Evolutionary conservation across 257 asterid species (phyloP).

Genomic region (Craterostigma plantagineum): DNA sequence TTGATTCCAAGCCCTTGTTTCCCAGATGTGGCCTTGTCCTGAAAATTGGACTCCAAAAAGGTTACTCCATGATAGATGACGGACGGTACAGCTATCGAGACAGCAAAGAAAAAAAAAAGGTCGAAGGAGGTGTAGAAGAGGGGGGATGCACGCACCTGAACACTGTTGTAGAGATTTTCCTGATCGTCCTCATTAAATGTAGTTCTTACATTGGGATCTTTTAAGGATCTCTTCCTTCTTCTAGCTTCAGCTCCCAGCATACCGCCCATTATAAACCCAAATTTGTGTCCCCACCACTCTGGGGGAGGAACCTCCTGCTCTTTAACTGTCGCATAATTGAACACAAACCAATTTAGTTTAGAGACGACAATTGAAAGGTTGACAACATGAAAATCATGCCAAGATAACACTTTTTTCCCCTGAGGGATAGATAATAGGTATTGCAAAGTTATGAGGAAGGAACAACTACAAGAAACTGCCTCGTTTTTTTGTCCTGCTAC

Average conservation of each 20-base stretch:
- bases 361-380: no score
- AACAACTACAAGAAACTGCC: no score
- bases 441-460: no score
- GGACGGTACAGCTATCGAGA: background rate
- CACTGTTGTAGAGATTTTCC: constrained; percentile 85
- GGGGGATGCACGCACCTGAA: constrained; percentile 43
- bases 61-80: background rate
- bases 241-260: constrained; percentile 71
- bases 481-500: no score
- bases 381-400: no score
- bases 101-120: background rate
- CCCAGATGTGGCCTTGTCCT: constrained; percentile 84
- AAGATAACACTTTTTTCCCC: no score
- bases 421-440: no score
- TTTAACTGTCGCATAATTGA: background rate
- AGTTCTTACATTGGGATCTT: constrained; percentile 25
- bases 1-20: constrained; percentile 95
- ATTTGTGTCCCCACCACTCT: constrained; percentile 86
- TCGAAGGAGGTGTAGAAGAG: constrained; percentile 2
- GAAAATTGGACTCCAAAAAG: constrained; percentile 11
- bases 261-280: constrained; percentile 75
- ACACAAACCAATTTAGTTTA: background rate
- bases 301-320: constrained; percentile 37
- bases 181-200: constrained; percentile 76
- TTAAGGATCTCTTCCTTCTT: constrained; percentile 31